Conservation (phyloP, 169 alveolate genomes). For the Eimeria sp. region DNA sequence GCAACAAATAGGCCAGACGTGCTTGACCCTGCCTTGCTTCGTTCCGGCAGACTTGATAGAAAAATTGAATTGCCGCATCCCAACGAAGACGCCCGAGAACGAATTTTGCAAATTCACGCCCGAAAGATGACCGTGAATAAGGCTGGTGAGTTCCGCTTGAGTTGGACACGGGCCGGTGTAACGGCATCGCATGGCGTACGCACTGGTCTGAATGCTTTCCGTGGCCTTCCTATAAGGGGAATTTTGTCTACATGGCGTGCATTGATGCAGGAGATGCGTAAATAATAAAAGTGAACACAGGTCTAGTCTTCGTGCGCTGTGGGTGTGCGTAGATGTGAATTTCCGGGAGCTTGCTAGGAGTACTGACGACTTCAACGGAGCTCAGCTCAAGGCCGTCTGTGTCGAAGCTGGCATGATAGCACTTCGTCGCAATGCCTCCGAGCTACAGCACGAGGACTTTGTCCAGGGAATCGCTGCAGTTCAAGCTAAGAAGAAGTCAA, state of each 20-base stretch:
- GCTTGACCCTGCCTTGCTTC: conserved; percentile 99
- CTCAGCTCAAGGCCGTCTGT: conserved; percentile 97
- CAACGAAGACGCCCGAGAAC: conserved; percentile 98
- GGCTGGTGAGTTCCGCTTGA: conserved; percentile 87
- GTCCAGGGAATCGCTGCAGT: conserved; percentile 99
- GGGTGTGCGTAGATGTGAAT: conserved; percentile 90
- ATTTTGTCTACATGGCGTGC: background rate
- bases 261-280: background rate
- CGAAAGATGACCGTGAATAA: conserved; percentile 99
- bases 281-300: background rate
- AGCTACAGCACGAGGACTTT: conserved; percentile 99
- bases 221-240: background rate
- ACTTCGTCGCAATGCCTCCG: conserved; percentile 96
- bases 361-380: conserved; percentile 99
- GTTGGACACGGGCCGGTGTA: background rate
- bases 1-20: conserved; percentile 99
- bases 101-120: conserved; percentile 99
- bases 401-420: conserved; percentile 99
- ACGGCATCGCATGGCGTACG: background rate
- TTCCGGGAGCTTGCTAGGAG: conserved; percentile 98
- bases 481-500: conserved; percentile 98
- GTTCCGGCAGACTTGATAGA: conserved; percentile 99
- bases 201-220: background rate
- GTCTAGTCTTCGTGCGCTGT: background rate
- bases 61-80: conserved; percentile 99